Evolutionary conservation across 1,284 basidiomycete species (phyloP).

Genomic region (Sphagnurus paluster): DNA sequence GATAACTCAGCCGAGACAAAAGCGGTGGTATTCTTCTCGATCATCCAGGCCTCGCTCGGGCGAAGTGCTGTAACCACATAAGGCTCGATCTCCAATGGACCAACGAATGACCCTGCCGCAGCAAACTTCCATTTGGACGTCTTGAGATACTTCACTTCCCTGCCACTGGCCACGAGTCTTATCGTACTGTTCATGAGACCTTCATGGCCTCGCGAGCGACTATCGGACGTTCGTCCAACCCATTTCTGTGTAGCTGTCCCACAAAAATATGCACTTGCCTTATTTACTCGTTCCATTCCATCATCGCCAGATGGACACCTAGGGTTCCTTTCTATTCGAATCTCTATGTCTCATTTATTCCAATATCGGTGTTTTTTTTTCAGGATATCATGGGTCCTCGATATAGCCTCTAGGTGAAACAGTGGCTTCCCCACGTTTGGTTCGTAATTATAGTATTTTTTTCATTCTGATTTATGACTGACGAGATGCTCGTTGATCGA

Average conservation of each 20-base stretch:
- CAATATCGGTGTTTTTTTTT: too few relatives aligned
- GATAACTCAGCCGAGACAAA: constrained; percentile 4
- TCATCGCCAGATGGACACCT: too few relatives aligned
- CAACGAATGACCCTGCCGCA: not conserved
- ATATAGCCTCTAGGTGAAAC: too few relatives aligned
- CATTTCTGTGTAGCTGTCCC: constrained; percentile 2
- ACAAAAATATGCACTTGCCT: not conserved
- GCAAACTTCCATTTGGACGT: not conserved
- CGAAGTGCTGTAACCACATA: constrained; percentile 2
- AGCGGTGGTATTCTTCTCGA: constrained; percentile 3
- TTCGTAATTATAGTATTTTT: too few relatives aligned
- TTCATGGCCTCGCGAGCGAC: not conserved
- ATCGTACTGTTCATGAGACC: constrained; percentile 1
- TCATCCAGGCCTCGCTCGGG: constrained; percentile 4
- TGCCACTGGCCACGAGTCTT: not conserved
- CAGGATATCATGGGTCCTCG: too few relatives aligned
- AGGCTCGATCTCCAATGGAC: constrained; percentile 6
- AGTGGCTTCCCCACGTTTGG: too few relatives aligned
- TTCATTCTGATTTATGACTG: too few relatives aligned
- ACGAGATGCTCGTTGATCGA: not conserved
- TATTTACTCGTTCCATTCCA: too few relatives aligned
- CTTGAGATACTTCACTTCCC: constrained; percentile 3
- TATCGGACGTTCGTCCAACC: not conserved
- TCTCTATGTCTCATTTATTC: too few relatives aligned
- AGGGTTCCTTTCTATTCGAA: too few relatives aligned